phyloP scores from a whole-genome alignment of 2,329 filamentous ascomycete species.

The Trichoderma semiorbis region DNA sequence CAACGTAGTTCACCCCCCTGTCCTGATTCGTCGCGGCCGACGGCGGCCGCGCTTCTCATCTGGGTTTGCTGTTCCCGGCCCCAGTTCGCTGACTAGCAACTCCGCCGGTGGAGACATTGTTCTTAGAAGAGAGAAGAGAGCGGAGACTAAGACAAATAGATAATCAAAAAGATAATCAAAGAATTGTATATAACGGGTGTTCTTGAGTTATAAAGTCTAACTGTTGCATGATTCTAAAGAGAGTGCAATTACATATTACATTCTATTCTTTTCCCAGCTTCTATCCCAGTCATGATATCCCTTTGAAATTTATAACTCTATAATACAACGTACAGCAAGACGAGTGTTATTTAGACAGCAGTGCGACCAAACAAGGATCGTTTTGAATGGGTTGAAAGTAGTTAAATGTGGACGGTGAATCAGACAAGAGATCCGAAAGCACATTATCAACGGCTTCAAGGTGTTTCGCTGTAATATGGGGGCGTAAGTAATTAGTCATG shows the following conservation, averaged over 20 bases:
- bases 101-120: neutral
- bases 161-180: neutral
- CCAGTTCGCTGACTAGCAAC: neutral
- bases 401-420: neutral
- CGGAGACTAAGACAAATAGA: too few relatives aligned
- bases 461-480: neutral
- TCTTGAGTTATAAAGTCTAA: neutral
- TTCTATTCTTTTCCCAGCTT: neutral
- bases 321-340: neutral
- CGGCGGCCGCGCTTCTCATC: neutral
- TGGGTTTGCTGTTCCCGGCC: neutral
- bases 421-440: neutral
- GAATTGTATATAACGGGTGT: neutral
- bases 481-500: neutral
- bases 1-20: neutral
- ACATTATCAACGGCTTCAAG: neutral
- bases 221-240: neutral
- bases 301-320: neutral
- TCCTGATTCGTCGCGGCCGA: neutral
- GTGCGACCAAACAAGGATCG: conserved; percentile 6
- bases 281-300: neutral
- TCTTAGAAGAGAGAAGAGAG: neutral
- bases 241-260: neutral
- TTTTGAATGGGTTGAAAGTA: conserved; percentile 5
- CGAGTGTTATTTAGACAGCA: neutral